Conservation (phyloP, 2,329 filamentous ascomycete species). For the Zymoseptoria crescenta region DNA sequence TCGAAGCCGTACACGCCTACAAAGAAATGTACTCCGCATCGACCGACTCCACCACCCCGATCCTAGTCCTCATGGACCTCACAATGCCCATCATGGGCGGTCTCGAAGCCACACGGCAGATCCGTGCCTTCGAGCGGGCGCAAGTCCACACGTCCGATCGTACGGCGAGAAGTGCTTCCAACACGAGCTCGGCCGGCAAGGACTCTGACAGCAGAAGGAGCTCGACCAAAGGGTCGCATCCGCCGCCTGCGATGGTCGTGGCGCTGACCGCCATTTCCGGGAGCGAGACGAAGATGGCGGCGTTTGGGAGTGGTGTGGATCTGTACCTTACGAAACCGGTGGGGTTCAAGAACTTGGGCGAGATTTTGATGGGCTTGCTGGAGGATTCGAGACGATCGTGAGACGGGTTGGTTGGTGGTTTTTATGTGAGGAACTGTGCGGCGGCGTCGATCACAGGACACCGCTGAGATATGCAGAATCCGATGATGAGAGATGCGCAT, state of each 20-base stretch:
- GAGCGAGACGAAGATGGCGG: slow-evolving; percentile 16
- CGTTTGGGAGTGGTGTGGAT: slow-evolving; percentile 25
- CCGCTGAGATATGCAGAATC: no score
- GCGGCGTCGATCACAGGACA: no score
- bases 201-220: neutral
- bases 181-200: neutral
- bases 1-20: slow-evolving; percentile 40
- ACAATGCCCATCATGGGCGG: slow-evolving; percentile 21
- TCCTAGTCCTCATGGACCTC: slow-evolving; percentile 35
- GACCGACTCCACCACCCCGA: slow-evolving; percentile 29
- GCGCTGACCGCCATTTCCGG: slow-evolving; percentile 20
- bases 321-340: slow-evolving; percentile 28
- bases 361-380: slow-evolving; percentile 29
- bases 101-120: slow-evolving; percentile 21
- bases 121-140: slow-evolving; percentile 12
- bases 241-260: slow-evolving; percentile 9
- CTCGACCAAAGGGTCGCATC: neutral
- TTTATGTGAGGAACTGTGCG: no score
- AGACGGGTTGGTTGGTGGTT: neutral
- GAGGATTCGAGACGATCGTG: neutral
- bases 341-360: slow-evolving; percentile 34
- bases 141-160: neutral
- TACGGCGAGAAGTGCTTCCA: neutral
- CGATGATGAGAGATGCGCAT: no score
- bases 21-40: slow-evolving; percentile 12